Conservation (phyloP, 2,329 filamentous ascomycete species). For the Emericellopsis atlantica region DNA sequence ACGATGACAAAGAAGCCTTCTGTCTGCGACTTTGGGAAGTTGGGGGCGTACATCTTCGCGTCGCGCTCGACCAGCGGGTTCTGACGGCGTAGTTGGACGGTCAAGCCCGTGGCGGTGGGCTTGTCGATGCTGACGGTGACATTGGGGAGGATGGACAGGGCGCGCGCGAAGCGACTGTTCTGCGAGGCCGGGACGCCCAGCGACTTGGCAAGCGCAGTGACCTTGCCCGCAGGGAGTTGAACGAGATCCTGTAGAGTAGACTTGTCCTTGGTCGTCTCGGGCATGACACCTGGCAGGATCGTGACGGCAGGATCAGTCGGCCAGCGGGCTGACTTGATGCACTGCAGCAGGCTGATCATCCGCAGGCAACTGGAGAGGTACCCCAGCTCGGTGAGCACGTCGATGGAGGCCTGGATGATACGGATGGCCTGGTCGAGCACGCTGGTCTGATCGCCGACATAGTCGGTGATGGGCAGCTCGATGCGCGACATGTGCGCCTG, state of each 20-base stretch:
- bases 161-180: constrained; percentile 39
- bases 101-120: constrained; percentile 49
- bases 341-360: constrained; percentile 81
- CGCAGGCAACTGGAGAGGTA: constrained; percentile 63
- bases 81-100: constrained; percentile 49
- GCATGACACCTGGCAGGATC: constrained; percentile 63
- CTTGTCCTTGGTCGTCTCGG: constrained; percentile 25
- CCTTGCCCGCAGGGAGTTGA: constrained; percentile 18
- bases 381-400: constrained; percentile 84
- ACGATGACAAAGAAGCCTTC: constrained; percentile 88
- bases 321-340: constrained; percentile 88
- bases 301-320: constrained; percentile 67
- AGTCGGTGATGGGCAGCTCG: constrained; percentile 88
- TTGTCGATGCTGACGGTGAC: constrained; percentile 49
- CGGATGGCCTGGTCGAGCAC: constrained; percentile 94
- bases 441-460: constrained; percentile 82
- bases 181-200: constrained; percentile 34
- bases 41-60: constrained; percentile 70
- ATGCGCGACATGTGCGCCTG: constrained; percentile 94
- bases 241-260: constrained; percentile 29
- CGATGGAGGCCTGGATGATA: constrained; percentile 90
- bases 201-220: constrained; percentile 31
- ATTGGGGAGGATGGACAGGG: constrained; percentile 55
- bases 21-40: constrained; percentile 86
- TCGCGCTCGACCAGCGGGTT: constrained; percentile 56